A percentile compares a stretch with the other conserved stretches of the same genome.
Conservation (phyloP, 2,329 filamentous ascomycete species). For the Pseudopithomyces chartarum region DNA sequence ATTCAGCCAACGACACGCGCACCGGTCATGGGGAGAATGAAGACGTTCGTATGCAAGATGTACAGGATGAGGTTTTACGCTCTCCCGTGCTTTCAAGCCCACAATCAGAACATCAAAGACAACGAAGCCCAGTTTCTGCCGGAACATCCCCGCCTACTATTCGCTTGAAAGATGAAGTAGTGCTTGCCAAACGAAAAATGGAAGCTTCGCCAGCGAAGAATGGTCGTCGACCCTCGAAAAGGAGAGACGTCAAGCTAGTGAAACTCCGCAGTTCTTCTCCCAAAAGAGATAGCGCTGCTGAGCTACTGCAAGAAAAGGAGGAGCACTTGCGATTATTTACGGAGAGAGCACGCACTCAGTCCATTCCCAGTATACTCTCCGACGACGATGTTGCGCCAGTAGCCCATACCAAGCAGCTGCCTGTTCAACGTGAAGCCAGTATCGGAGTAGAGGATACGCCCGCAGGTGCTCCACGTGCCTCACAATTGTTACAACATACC, state of each 20-base stretch:
- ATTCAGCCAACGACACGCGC: neutral
- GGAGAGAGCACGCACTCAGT: slow-evolving; percentile 12
- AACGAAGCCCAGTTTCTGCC: neutral
- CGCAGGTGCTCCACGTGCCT: neutral
- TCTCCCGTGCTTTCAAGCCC: neutral
- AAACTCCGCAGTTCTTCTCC: slow-evolving; percentile 16
- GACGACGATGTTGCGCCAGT: neutral
- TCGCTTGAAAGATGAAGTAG: neutral
- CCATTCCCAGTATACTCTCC: neutral
- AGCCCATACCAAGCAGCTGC: neutral
- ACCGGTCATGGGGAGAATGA: neutral
- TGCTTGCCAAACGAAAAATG: slow-evolving; percentile 29
- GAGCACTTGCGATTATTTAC: slow-evolving; percentile 19
- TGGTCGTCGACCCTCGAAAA: slow-evolving; percentile 23
- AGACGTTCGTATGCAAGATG: slow-evolving; percentile 9
- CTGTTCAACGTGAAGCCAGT: neutral
- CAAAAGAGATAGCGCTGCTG: slow-evolving; percentile 2
- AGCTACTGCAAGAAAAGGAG: slow-evolving; percentile 16
- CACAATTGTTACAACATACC: neutral
- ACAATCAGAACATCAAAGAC: neutral
- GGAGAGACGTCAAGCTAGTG: slow-evolving; percentile 29
- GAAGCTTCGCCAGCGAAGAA: slow-evolving; percentile 23
- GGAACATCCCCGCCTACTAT: neutral
- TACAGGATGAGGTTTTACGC: neutral
- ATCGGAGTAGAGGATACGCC: neutral